Conservation (phyloP, 495 filamentous ascomycete genomes). For the Xylaria telfairii region DNA sequence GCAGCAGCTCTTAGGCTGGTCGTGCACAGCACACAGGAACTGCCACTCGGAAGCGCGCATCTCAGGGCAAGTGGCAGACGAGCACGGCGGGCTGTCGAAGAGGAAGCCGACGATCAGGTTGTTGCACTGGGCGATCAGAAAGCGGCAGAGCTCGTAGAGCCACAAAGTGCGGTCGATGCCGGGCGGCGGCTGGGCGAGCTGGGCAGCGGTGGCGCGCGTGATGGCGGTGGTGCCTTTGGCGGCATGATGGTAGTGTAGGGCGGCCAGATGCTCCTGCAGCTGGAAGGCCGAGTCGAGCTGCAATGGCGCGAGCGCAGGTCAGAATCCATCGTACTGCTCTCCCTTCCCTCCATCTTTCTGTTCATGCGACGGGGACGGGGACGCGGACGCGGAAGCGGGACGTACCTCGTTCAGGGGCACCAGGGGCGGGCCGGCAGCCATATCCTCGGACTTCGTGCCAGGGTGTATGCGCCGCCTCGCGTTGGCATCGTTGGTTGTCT, state of each 20-base stretch:
- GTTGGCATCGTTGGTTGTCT: slow-evolving; percentile 57
- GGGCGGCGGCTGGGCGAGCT: slow-evolving; percentile 78
- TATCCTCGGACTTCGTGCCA: slow-evolving; percentile 86
- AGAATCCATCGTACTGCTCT: slow-evolving; percentile 16
- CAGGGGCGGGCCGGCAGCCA: slow-evolving; percentile 88
- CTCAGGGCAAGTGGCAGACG: slow-evolving; percentile 85
- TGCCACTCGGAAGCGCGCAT: slow-evolving; percentile 99
- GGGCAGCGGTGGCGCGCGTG: slow-evolving; percentile 70
- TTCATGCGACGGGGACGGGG: slow-evolving; percentile 8
- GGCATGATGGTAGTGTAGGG: slow-evolving; percentile 82
- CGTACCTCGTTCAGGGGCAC: slow-evolving; percentile 81
- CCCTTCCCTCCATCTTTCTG: slow-evolving; percentile 2
- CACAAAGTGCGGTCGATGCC: slow-evolving; percentile 84
- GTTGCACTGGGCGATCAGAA: slow-evolving; percentile 92
- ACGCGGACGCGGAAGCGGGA: slow-evolving; percentile 7
- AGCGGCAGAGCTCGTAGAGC: slow-evolving; percentile 97
- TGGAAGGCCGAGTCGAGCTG: slow-evolving; percentile 96
- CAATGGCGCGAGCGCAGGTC: neutral
- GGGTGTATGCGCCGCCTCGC: slow-evolving; percentile 85
- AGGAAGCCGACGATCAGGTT: slow-evolving; percentile 89
- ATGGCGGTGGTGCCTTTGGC: slow-evolving; percentile 69
- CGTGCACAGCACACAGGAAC: slow-evolving; percentile 97
- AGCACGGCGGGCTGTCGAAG: slow-evolving; percentile 86
- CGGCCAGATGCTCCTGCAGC: slow-evolving; percentile 96
- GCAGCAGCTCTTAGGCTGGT: slow-evolving; percentile 91